phyloP scores from a whole-genome alignment of 495 filamentous ascomycete genomes.

The Aspergillus diversus region DNA sequence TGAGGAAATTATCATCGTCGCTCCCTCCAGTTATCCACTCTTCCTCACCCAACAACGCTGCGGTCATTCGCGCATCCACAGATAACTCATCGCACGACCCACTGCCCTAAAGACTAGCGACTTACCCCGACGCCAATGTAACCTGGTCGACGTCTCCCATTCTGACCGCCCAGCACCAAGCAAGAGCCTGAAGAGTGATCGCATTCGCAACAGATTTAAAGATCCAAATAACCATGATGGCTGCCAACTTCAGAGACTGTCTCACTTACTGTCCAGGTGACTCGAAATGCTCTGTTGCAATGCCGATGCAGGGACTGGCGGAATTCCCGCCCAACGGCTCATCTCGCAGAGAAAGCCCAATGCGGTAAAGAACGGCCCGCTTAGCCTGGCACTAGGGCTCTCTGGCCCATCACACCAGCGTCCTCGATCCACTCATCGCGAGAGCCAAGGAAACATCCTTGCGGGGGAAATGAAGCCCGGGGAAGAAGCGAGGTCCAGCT shows the following conservation, averaged over 20 bases:
- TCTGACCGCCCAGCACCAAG: background rate
- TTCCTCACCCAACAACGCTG: too few relatives aligned
- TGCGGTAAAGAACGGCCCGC: background rate
- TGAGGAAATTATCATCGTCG: too few relatives aligned
- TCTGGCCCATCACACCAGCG: background rate
- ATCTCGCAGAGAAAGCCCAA: constrained; percentile 2
- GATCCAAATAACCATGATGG: background rate
- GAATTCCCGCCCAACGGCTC: background rate
- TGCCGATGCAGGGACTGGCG: background rate
- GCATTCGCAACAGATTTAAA: too few relatives aligned
- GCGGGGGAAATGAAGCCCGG: background rate
- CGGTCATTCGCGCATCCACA: too few relatives aligned
- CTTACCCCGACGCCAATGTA: background rate
- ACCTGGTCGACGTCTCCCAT: background rate
- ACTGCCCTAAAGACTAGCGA: too few relatives aligned
- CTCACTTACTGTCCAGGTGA: background rate
- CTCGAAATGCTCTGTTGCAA: background rate
- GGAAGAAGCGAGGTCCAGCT: background rate
- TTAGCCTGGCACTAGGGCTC: constrained; percentile 6
- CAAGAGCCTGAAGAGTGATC: background rate
- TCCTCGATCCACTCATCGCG: background rate
- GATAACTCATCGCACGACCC: too few relatives aligned
- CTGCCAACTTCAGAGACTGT: background rate
- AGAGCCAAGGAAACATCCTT: background rate
- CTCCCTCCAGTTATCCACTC: too few relatives aligned